phyloP scores from a whole-genome alignment of 208 protist species.

The Sergeia podlipaevii region DNA sequence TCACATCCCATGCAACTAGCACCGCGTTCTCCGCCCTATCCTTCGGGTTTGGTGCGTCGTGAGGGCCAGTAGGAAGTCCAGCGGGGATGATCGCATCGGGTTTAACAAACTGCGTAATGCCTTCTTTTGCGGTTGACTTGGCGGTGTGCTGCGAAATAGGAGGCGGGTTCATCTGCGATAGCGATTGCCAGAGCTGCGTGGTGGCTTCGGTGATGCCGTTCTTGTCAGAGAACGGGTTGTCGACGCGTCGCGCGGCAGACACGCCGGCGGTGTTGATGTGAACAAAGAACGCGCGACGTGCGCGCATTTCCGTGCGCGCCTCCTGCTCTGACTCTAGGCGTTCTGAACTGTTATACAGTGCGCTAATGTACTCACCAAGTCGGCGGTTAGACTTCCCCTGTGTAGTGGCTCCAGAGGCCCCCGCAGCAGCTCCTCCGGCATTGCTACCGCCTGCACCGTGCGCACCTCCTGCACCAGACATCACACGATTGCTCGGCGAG shows the following conservation, averaged over 20 bases:
- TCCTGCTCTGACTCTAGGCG: constrained; percentile 55
- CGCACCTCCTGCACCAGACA: constrained; percentile 3
- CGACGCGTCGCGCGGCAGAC: constrained; percentile 76
- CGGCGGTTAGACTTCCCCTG: constrained; percentile 27
- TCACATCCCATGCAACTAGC: constrained; percentile 84
- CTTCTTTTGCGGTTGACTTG: constrained; percentile 21
- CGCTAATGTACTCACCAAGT: constrained; percentile 67
- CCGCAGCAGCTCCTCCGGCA: not conserved
- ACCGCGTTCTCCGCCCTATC: constrained; percentile 54
- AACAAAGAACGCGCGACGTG: constrained; percentile 57
- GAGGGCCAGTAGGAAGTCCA: constrained; percentile 37
- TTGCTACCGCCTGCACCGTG: not conserved
- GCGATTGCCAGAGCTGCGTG: constrained; percentile 70
- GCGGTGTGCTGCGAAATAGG: constrained; percentile 33
- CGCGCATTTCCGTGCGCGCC: constrained; percentile 40
- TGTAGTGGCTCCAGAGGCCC: not conserved
- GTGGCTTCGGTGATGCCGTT: constrained; percentile 78
- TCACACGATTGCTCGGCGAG: constrained; percentile 21
- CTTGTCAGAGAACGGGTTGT: constrained; percentile 81
- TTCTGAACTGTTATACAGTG: constrained; percentile 72
- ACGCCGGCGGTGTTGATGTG: constrained; percentile 68
- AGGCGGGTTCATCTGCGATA: constrained; percentile 46
- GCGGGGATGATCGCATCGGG: constrained; percentile 60
- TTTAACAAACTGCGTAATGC: constrained; percentile 50
- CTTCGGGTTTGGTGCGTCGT: constrained; percentile 20